Base-by-base conservation (phyloP, 768 basidiomycete genomes). In the Lyophyllum semitale region DNA sequence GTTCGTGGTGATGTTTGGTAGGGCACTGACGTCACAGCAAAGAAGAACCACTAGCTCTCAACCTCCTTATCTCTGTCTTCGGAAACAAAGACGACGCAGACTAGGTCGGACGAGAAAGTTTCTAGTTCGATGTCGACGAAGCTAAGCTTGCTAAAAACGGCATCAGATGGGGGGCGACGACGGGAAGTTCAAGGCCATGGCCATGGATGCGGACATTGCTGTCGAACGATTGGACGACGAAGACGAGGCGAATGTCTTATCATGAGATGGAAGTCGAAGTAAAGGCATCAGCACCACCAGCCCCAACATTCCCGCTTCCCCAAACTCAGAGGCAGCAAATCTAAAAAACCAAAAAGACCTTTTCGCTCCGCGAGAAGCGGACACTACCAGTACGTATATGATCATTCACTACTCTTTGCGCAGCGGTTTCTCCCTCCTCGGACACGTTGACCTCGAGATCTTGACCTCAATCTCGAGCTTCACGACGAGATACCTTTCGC, bases 381-480 rank as follows among this genome's bases (percentile, higher is more conserved):
- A 86, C n/a, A n/a, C n/a, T n/a, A n/a, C n/a, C 64, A 81, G 88
- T 87, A 60, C n/a, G 74, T 66, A 11, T 27, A 8, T 43, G n/a
- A n/a, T 51, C 43, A 35, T 48, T 9, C 48, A 29, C 22, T 2
- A 57, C 8, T 15, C 5, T 15, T 17, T 23, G 53, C 7, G 9
- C 20, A 87, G 87, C 71, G 82, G 82, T 18, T 93, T 93, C 69
- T 91, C 91, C 11, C 75, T 93, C 18, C 75, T 92, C 4, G 81
- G 80, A 0, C 85, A 91, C 58, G n/a, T n/a, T n/a, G n/a, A n/a
- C n/a, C n/a, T n/a, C n/a, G n/a, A n/a, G n/a, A n/a, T n/a, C n/a
- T n/a, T n/a, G n/a, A n/a, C n/a, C n/a, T n/a, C n/a, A n/a, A n/a
- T n/a, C n/a, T n/a, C n/a, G n/a, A n/a, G n/a, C n/a, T n/a, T n/a